phyloP scores from a whole-genome alignment of 805 yeast genomes.

The Tetrapisispora namnaoensis region DNA sequence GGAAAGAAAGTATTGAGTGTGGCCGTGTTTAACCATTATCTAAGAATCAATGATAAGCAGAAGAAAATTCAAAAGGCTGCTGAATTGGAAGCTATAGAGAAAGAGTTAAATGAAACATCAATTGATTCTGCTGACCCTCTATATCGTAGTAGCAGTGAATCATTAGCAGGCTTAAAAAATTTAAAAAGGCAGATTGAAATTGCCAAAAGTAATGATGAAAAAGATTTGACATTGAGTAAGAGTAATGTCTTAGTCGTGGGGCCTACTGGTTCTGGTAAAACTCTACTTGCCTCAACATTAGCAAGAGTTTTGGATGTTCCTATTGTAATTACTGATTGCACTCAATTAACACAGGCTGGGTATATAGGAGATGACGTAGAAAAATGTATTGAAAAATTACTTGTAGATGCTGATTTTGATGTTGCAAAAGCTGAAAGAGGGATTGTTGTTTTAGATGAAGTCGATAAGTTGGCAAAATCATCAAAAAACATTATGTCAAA shows the following conservation, averaged over 20 bases:
- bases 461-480: constrained; percentile 47
- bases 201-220: constrained; percentile 26
- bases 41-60: constrained; percentile 37
- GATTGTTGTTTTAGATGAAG: constrained; percentile 49
- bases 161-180: constrained; percentile 23
- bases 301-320: constrained; percentile 47
- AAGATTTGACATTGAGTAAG: constrained; percentile 38
- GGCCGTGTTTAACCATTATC: constrained; percentile 50
- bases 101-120: constrained; percentile 14
- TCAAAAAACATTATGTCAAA: constrained; percentile 38
- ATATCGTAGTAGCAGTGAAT: constrained; percentile 20
- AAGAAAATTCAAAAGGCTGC: constrained; percentile 6
- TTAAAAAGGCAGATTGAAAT: constrained; percentile 23
- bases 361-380: constrained; percentile 59
- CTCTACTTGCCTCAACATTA: constrained; percentile 44
- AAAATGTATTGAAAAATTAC: constrained; percentile 42
- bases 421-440: constrained; percentile 46
- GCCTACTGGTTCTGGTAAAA: constrained; percentile 56
- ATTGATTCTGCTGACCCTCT: constrained; percentile 16
- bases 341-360: constrained; percentile 55
- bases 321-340: constrained; percentile 50
- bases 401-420: constrained; percentile 42
- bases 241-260: constrained; percentile 48
- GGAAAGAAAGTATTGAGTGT: constrained; percentile 52
- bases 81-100: constrained; percentile 21